Evolutionary conservation across 805 yeast species (phyloP).

Genomic region (Cyberlindnera veronae): DNA sequence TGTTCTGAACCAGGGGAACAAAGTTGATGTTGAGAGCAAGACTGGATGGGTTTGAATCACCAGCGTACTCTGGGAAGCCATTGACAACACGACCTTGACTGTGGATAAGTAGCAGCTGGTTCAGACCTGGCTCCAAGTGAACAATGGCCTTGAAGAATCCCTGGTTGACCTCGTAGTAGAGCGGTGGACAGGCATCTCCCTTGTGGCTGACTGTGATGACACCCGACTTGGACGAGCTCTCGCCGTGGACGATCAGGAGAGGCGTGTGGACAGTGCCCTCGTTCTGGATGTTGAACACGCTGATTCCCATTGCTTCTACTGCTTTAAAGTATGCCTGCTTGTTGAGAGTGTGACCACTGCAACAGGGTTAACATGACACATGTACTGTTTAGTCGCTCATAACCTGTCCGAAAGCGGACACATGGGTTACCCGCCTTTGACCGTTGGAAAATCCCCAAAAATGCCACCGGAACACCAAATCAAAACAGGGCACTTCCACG

Average conservation of each 20-base stretch:
- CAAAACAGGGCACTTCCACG: background rate
- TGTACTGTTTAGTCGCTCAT: background rate
- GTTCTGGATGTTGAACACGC: constrained; percentile 32
- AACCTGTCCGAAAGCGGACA: background rate
- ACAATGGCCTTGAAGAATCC: constrained; percentile 74
- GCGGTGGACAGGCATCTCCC: constrained; percentile 52
- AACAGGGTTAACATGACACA: background rate
- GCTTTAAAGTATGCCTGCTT: too few relatives aligned
- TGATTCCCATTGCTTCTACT: constrained; percentile 19
- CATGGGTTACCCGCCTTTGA: constrained; percentile 2
- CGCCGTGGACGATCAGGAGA: constrained; percentile 48
- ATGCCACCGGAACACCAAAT: constrained; percentile 13
- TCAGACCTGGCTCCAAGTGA: constrained; percentile 68
- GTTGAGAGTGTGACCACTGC: too few relatives aligned
- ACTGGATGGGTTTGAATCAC: constrained; percentile 2
- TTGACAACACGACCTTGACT: constrained; percentile 33
- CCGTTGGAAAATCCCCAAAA: constrained; percentile 1
- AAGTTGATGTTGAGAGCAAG: constrained; percentile 40
- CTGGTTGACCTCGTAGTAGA: constrained; percentile 62
- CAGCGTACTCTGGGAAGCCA: constrained; percentile 29
- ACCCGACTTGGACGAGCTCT: constrained; percentile 31
- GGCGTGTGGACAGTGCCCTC: constrained; percentile 43
- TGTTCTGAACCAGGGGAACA: constrained; percentile 56
- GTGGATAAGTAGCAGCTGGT: constrained; percentile 51
- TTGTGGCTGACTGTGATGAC: constrained; percentile 41